Base-by-base conservation (phyloP, 2,329 filamentous ascomycete species). In the Aureobasidium pullulans region DNA sequence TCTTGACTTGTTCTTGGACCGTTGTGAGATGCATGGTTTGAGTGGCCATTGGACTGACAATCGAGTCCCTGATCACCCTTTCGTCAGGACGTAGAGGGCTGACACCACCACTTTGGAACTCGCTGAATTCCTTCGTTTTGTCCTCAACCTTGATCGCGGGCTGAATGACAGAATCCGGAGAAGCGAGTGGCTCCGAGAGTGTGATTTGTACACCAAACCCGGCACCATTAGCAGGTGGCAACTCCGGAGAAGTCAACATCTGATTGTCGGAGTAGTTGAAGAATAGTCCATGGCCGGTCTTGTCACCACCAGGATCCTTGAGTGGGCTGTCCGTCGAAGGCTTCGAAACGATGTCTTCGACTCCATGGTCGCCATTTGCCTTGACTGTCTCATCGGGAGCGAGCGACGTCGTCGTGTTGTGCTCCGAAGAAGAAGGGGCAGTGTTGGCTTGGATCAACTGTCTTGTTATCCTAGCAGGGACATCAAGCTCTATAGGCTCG, bases 391-490 rank as follows among this genome's bases (percentile, higher is more conserved):
- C 54, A 5, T 48, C 54, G 16, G 54, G 43, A 4, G 29, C 23
- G 13, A 60, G 39, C 37, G 37, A 62, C 1, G 47, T 44, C 8
- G 59, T 54, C 15, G 61, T 64, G 15, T 63, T 59, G 8, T 60
- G 59, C 47, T 61, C 62, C 1, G 65, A 64, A 6, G 63, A 66
- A 1, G 69, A 68, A 40, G 66, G 67, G 2, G 65, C 68, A 7
- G 72, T 65, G 42, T 68, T 70, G 32, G 71, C 70, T 46, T 68
- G 67, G 40, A 73, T 67, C 64, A 74, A 61, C 9, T 70, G 70
- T 52, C 71, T 62, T 2, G 72, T 74, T 29, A 73, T 66, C 23
- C 68, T 65, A 40, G 71, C 66, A 31, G 68, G 68, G 11, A 67
- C 68, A 42, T 69, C 66, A 40, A 71, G 62, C 60, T 72, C 70